Base-by-base conservation (phyloP, 306 rosid genomes). In the Betula pendula region DNA sequence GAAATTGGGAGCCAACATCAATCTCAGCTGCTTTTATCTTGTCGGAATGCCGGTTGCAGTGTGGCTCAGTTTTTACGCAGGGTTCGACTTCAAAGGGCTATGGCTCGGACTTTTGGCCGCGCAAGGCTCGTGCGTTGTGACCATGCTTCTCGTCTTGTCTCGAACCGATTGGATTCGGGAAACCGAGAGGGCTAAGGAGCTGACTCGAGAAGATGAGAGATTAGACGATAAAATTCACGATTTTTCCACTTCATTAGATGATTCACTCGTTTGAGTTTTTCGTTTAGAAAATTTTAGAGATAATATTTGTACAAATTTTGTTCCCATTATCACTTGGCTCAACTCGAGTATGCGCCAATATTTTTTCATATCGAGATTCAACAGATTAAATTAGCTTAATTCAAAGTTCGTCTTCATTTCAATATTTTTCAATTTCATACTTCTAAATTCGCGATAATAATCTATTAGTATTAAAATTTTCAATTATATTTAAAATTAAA, bases 31-130 rank as follows among this genome's bases (percentile, higher is more conserved):
- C 62, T 95, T 95, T 48, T 95, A 95, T 53, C 73, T 92, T 0
- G 96, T 95, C 43, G 98, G 98, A 77, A 92, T 92, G 98, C 96
- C 98, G 0, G 31, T 89, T 1, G 98, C 98, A 0, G 77, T 90
- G 47, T 87, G 91, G 90, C 76, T 95, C 60, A 73, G 96, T 75
- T 92, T 92, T 76, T 88, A 69, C 66, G 85, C 78, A 0, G 97
- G 93, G 4, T 88, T 86, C 74, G 98, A 92, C 59, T 95, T 95
- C 40, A 81, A 80, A 75, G 98, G 98, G 17, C 78, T 90, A 9
- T 92, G 98, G 97, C 84, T 94, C 0, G 98, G 98, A 52, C 88
- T 92, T 12, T 63, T 94, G 74, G 97, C 89, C 0, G 98, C 98
- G 4, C 95, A 94, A 55, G 92, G 71, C 4, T 85, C 96, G 0